Evolutionary conservation across 1,284 basidiomycete genomes (phyloP).

Genomic region (Ustilago loliicola): DNA sequence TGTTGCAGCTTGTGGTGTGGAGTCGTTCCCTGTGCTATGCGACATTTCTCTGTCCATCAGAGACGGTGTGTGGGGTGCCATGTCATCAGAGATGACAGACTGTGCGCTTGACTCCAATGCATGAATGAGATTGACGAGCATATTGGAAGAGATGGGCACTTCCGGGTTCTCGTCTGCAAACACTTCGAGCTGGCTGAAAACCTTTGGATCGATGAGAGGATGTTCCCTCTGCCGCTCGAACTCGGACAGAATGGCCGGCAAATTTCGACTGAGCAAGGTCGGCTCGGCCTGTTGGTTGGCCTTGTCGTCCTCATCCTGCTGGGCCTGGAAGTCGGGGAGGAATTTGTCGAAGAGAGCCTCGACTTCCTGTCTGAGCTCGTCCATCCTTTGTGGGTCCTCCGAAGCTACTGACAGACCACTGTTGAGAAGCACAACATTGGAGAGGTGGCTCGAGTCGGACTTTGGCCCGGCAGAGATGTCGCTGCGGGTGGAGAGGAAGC

Average conservation of each 20-base stretch:
- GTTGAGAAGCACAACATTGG: conserved; percentile 24
- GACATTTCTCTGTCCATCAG: conserved; percentile 31
- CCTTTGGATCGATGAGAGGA: conserved; percentile 43
- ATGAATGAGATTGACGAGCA: conserved; percentile 49
- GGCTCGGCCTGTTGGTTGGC: conserved; percentile 16
- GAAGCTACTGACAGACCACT: conserved; percentile 29
- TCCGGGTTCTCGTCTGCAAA: conserved; percentile 45
- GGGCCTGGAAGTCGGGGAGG: conserved; percentile 30
- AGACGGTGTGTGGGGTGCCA: conserved; percentile 20
- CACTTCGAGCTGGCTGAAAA: conserved; percentile 37
- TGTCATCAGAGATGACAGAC: conserved; percentile 30
- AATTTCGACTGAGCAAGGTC: conserved; percentile 41
- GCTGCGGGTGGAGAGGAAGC: conserved; percentile 30
- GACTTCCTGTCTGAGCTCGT: conserved; percentile 34
- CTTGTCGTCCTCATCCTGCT: conserved; percentile 22
- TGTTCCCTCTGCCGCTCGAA: conserved; percentile 42
- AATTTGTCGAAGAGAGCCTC: conserved; percentile 47
- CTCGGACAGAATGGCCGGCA: conserved; percentile 46
- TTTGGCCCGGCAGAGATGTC: conserved; percentile 28
- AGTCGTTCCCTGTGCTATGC: conserved; percentile 40
- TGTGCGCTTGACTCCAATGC: conserved; percentile 43
- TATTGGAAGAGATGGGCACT: conserved; percentile 44
- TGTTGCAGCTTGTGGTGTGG: conserved; percentile 26
- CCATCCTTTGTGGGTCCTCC: conserved; percentile 34
- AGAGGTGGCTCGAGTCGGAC: conserved; percentile 34